Base-by-base conservation (phyloP, 345 rosid species). In the Aegle marmelos region DNA sequence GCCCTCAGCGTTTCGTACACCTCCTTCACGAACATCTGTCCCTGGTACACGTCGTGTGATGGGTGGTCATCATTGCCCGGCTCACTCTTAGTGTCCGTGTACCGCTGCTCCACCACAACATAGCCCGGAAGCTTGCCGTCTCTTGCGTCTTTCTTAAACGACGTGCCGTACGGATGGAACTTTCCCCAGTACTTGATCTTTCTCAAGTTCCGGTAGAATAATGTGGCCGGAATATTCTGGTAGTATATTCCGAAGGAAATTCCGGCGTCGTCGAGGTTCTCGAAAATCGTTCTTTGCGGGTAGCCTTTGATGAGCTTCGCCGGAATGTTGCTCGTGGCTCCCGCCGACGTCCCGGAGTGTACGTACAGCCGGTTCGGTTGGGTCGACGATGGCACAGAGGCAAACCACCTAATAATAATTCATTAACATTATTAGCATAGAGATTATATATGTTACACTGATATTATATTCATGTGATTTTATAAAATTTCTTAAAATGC, bases 51-150 rank as follows among this genome's bases (percentile, higher is more conserved):
- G 67, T 95, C 98, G 82, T 95, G 99, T 13, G 99, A 93, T 2
- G 99, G 98, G 75, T 95, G 99, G 67, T 95, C 98, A 39, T 93
- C 97, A 41, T 75, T 91, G 69, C 93, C 98, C 0, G 98, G 98
- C 33, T 78, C 82, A 0, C 8, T 0, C 79, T 82, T 84, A 1
- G 84, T 34, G 76, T 95, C 98, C 86, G 75, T 41, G 89, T 93
- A 95, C 76, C 94, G 90, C 88, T 95, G 98, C 88, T 95, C 99
- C 70, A 95, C 82, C 80, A 93, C 94, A 56, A 78, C 76, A 75
- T 95, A 95, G 4, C 76, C 78, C 22, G 96, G 96, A 25, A 95
- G 87, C 77, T 88, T 92, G 6, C 98, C 99, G 9, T 82, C 27
- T 53, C 53, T 31, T 6, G 98, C 99, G 36, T 93, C 68, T 0